phyloP scores from a whole-genome alignment of 768 basidiomycete genomes.

The Tylopilus rubrobrunneus region DNA sequence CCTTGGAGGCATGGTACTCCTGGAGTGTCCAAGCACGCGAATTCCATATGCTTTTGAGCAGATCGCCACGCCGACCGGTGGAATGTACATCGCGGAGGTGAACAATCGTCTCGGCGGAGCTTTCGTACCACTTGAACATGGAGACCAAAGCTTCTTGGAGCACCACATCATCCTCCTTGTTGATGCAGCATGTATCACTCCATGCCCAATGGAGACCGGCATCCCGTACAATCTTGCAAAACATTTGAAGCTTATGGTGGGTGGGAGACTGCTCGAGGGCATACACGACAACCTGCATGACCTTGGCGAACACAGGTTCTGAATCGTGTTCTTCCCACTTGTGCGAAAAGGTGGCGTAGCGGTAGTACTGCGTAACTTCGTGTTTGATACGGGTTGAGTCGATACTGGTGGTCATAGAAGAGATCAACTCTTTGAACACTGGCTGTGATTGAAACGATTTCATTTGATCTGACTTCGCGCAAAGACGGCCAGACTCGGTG shows the following conservation, averaged over 20 bases:
- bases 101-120: constrained; percentile 3
- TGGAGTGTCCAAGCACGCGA: constrained; percentile 4
- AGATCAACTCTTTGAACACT: constrained; percentile 8
- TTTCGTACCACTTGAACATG: constrained; percentile 9
- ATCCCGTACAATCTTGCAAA: constrained; percentile 4
- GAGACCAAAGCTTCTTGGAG: constrained; percentile 4
- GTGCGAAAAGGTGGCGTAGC: constrained; percentile 11
- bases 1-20: constrained; percentile 6
- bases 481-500: constrained; percentile 6
- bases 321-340: constrained; percentile 8
- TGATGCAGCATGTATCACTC: constrained; percentile 13
- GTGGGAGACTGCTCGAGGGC: constrained; percentile 7
- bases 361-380: constrained; percentile 4
- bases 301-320: constrained; percentile 7
- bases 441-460: constrained; percentile 4
- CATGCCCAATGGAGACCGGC: constrained; percentile 7
- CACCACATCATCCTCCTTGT: constrained; percentile 1
- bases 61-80: not conserved
- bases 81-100: not conserved
- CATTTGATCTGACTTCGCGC: not conserved
- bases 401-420: constrained; percentile 8
- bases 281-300: constrained; percentile 2
- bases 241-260: constrained; percentile 3
- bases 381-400: constrained; percentile 3
- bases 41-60: constrained; percentile 1